Conservation (phyloP, 1,139 yeast species). For the Blastobotrys ciferrii region DNA sequence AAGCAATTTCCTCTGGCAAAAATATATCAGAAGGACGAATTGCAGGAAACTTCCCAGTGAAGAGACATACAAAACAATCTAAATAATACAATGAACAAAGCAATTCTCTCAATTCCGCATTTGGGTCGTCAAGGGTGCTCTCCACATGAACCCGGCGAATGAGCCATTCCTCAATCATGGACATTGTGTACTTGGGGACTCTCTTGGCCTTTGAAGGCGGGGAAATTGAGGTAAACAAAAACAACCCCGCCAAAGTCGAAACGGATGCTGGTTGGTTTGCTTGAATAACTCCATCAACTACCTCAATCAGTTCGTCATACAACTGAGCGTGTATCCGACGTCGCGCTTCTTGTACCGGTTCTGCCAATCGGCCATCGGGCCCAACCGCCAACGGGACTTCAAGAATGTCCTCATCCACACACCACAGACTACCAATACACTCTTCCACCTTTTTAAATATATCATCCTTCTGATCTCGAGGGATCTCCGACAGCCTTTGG, state of each 20-base stretch:
- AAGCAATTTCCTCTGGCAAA: slow-evolving; percentile 3
- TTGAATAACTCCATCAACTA: slow-evolving; percentile 5
- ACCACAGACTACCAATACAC: slow-evolving; percentile 8
- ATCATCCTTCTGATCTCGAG: background rate
- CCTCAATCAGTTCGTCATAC: slow-evolving; percentile 7
- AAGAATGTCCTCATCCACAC: slow-evolving; percentile 1
- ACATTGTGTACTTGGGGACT: slow-evolving; percentile 4
- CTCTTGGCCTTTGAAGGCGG: slow-evolving; percentile 8
- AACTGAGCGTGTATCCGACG: slow-evolving; percentile 4
- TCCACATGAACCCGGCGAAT: slow-evolving; percentile 39
- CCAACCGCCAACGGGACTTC: background rate
- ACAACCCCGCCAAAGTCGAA: background rate
- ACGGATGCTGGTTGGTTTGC: slow-evolving; percentile 2
- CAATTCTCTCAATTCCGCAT: slow-evolving; percentile 45
- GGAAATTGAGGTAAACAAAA: background rate
- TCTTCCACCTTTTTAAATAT: slow-evolving; percentile 2
- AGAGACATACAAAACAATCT: slow-evolving; percentile 8
- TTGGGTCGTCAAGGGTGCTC: slow-evolving; percentile 57
- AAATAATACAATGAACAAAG: slow-evolving; percentile 1
- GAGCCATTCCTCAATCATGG: slow-evolving; percentile 10
- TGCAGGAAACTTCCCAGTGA: slow-evolving; percentile 7
- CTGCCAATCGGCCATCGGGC: slow-evolving; percentile 5
- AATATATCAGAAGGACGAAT: slow-evolving; percentile 11
- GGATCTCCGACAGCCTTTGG: background rate
- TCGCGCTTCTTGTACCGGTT: background rate